phyloP scores from a whole-genome alignment of 805 yeast species.

The Saturnispora hagleri region DNA sequence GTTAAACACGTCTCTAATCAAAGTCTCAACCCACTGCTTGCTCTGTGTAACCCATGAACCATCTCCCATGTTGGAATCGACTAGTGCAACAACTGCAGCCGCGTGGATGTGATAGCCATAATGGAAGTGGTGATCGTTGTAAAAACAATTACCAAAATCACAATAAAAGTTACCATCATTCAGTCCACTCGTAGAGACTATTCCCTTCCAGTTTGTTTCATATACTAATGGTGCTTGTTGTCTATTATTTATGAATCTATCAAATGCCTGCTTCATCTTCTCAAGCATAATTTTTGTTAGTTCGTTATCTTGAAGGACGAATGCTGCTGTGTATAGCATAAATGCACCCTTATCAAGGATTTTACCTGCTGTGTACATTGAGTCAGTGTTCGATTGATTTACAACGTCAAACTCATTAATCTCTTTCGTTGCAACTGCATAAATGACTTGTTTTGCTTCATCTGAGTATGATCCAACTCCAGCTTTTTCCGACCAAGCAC shows the following conservation, averaged over 20 bases:
- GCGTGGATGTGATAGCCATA: slow-evolving; percentile 79
- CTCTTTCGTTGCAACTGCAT: slow-evolving; percentile 43
- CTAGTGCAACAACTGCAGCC: slow-evolving; percentile 67
- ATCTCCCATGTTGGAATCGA: slow-evolving; percentile 42
- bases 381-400: slow-evolving; percentile 56
- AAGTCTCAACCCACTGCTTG: slow-evolving; percentile 48
- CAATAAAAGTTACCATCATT: slow-evolving; percentile 27
- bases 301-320: slow-evolving; percentile 46
- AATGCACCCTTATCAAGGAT: slow-evolving; percentile 84
- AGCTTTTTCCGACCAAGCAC: slow-evolving; percentile 50
- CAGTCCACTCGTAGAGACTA: slow-evolving; percentile 57
- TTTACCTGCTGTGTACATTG: slow-evolving; percentile 90
- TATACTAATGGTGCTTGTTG: slow-evolving; percentile 71
- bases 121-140: slow-evolving; percentile 85
- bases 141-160: slow-evolving; percentile 66
- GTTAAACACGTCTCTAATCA: slow-evolving; percentile 61
- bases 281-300: slow-evolving; percentile 45
- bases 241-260: slow-evolving; percentile 55
- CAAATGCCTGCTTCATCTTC: slow-evolving; percentile 57
- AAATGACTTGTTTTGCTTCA: slow-evolving; percentile 33
- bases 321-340: slow-evolving; percentile 64
- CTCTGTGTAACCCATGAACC: slow-evolving; percentile 42
- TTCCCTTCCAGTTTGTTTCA: slow-evolving; percentile 72
- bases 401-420: slow-evolving; percentile 42
- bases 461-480: slow-evolving; percentile 29